A percentile compares a stretch with the other conserved stretches of the same genome.
Conservation (phyloP, 2,329 filamentous ascomycete species). For the Sclerotinia trifoliorum region DNA sequence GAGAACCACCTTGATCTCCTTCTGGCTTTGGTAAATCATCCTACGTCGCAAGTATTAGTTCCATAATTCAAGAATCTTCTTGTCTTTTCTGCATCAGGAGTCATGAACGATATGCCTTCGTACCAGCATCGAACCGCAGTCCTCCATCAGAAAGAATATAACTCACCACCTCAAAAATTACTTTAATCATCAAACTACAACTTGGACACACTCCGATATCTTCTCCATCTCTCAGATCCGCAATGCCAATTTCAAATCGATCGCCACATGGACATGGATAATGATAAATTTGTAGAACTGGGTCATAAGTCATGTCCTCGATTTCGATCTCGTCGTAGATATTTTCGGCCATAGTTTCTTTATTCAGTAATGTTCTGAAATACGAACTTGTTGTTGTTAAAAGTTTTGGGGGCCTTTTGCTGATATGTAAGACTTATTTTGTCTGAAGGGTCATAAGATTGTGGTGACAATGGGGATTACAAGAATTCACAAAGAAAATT, state of each 20-base stretch:
- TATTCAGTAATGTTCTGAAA: background rate
- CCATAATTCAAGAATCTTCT: background rate
- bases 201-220: slow-evolving; percentile 97
- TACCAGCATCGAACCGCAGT: background rate
- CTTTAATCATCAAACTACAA: slow-evolving; percentile 93
- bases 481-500: slow-evolving; percentile 13
- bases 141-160: background rate
- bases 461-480: background rate
- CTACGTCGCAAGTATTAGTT: slow-evolving; percentile 38
- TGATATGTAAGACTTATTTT: background rate
- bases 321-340: slow-evolving; percentile 99
- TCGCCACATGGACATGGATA: slow-evolving; percentile 98
- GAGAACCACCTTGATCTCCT: slow-evolving; percentile 25
- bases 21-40: slow-evolving; percentile 51
- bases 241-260: slow-evolving; percentile 85
- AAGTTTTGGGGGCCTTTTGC: background rate
- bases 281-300: slow-evolving; percentile 80
- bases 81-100: background rate
- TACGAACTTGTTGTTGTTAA: background rate
- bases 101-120: background rate
- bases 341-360: slow-evolving; percentile 44
- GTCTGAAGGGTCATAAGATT: background rate
- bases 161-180: slow-evolving; percentile 84
- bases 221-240: slow-evolving; percentile 81
- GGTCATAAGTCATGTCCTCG: slow-evolving; percentile 94